Conservation (phyloP, 306 rosid species). For the Lagenaria siceraria region DNA sequence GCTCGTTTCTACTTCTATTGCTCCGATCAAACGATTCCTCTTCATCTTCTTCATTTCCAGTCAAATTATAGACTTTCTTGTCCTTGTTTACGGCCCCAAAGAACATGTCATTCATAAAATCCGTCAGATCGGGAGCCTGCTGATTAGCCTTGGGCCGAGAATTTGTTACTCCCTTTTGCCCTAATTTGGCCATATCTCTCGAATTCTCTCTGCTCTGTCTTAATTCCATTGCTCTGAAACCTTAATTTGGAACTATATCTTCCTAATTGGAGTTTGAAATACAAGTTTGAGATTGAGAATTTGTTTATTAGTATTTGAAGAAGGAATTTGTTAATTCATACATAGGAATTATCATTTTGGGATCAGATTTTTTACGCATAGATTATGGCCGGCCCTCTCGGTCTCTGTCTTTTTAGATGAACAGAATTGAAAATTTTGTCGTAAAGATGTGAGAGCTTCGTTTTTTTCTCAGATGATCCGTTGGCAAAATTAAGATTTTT, state of each 20-base stretch:
- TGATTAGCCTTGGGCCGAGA: constrained; percentile 12
- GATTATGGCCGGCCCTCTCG: not conserved
- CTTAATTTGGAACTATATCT: not conserved
- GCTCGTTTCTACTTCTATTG: constrained; percentile 34
- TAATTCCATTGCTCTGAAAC: constrained; percentile 1
- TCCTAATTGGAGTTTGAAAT: not conserved
- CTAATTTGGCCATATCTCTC: constrained; percentile 12
- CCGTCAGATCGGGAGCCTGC: constrained; percentile 50
- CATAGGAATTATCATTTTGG: not conserved
- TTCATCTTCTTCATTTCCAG: constrained; percentile 17
- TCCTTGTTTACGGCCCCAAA: constrained; percentile 25
- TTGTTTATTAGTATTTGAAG: not conserved
- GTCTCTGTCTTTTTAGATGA: not conserved
- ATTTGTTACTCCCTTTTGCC: constrained; percentile 26
- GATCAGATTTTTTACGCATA: not conserved
- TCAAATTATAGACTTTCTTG: constrained; percentile 39
- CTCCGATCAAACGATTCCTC: constrained; percentile 30
- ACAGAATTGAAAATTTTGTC: not conserved
- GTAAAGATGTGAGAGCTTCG: not conserved
- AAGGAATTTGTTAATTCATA: not conserved
- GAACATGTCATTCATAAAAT: constrained; percentile 82
- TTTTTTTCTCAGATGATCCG: not conserved
- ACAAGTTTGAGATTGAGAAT: not conserved
- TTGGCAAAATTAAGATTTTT: not conserved
- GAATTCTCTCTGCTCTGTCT: constrained; percentile 15